Percentiles rank a stretch among this genome's conserved stretches.
phyloP scores from a whole-genome alignment of 2,329 filamentous ascomycete genomes.

The Talaromyces sp. region DNA sequence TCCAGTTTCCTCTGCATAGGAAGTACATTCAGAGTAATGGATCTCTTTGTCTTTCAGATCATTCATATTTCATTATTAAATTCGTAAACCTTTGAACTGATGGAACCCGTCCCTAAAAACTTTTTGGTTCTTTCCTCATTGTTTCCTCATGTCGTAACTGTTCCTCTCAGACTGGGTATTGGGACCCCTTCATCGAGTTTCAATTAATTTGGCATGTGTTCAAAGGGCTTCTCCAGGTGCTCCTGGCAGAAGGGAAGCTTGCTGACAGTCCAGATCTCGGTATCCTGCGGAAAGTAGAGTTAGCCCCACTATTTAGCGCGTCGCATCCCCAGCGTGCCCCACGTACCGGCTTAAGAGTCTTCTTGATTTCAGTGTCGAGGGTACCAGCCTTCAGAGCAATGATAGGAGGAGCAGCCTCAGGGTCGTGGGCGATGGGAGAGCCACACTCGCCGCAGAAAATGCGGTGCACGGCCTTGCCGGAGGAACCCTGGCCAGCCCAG shows the following conservation, averaged over 20 bases:
- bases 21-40: no score
- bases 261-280: conserved; percentile 69
- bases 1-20: no score
- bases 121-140: background rate
- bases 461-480: conserved; percentile 66
- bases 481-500: conserved; percentile 62
- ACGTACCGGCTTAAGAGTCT: conserved; percentile 62
- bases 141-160: background rate
- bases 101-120: background rate
- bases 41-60: no score
- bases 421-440: conserved; percentile 70
- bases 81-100: background rate
- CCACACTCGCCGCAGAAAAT: conserved; percentile 72
- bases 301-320: conserved; percentile 2
- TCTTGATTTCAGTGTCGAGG: conserved; percentile 66
- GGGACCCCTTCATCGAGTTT: background rate
- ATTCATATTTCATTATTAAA: background rate
- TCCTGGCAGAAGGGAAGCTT: conserved; percentile 73
- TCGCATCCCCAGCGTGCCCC: background rate
- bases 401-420: conserved; percentile 69
- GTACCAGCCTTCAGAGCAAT: conserved; percentile 71
- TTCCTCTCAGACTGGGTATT: background rate
- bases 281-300: conserved; percentile 42
- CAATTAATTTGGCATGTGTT: conserved; percentile 59
- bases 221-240: conserved; percentile 63